These are phyloP conservation scores for Alternaria arborescens DNA, from an alignment of 2,329 filamentous ascomycete genomes.

Conservation along the genomic window DNA sequence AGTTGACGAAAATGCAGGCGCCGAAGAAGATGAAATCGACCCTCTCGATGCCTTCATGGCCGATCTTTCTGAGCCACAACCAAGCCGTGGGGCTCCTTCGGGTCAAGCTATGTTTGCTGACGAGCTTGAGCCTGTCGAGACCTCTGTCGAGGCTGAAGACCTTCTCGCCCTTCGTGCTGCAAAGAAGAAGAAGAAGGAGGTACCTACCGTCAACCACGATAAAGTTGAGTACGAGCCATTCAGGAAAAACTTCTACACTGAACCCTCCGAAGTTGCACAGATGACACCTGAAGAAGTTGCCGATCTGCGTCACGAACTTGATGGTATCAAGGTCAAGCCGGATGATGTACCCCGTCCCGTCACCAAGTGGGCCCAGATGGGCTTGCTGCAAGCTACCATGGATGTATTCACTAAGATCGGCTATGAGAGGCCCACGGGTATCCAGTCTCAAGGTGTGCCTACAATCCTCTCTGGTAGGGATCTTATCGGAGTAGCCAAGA, in stretches of 20 bases:
- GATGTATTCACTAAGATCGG: conserved; percentile 83
- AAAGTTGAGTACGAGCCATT: conserved; percentile 88
- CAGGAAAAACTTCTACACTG: conserved; percentile 93
- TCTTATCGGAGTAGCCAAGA: conserved; percentile 96
- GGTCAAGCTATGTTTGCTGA: conserved; percentile 90
- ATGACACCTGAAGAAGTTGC: conserved; percentile 86
- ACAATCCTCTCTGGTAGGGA: conserved; percentile 96
- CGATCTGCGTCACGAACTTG: conserved; percentile 83
- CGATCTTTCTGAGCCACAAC: conserved; percentile 57
- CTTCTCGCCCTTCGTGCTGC: conserved; percentile 62
- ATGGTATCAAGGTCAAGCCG: conserved; percentile 84
- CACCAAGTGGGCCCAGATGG: conserved; percentile 95
- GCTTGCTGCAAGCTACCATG: conserved; percentile 83
- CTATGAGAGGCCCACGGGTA: conserved; percentile 89
- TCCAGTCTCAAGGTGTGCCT: conserved; percentile 94
- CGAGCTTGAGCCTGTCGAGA: conserved; percentile 73
- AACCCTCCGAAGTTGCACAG: conserved; percentile 81
- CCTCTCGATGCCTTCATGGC: conserved; percentile 98
- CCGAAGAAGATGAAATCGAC: conserved; percentile 78
- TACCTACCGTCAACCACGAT: conserved; percentile 84
- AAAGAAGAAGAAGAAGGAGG: conserved; percentile 91
- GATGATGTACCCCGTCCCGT: conserved; percentile 92
- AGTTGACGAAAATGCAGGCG: conserved; percentile 57
- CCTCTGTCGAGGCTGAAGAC: conserved; percentile 68
- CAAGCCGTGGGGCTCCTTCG: conserved; percentile 64